These are phyloP conservation scores for Phaeolepiota aurea DNA, from an alignment of 768 basidiomycete genomes.

Conservation along the genomic window DNA sequence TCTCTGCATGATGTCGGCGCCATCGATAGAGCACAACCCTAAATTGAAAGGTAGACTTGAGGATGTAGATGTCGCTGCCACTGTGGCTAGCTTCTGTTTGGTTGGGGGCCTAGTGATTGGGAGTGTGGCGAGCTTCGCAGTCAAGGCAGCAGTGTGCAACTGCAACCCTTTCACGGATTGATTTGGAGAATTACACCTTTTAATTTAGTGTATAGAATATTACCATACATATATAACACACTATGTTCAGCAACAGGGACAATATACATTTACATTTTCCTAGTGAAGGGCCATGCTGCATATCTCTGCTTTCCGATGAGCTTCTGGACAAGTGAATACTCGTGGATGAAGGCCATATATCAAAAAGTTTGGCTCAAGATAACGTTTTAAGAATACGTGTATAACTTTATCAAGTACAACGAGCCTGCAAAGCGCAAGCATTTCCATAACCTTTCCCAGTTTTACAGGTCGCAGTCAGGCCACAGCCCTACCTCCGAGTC, in stretches of 20 bases:
- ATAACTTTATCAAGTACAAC: too few species aligned
- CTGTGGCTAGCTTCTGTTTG: conserved; percentile 69
- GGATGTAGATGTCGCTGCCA: conserved; percentile 82
- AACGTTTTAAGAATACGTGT: too few species aligned
- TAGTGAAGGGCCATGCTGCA: too few species aligned
- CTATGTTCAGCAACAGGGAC: not conserved
- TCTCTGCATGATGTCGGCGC: conserved; percentile 73
- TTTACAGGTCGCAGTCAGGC: too few species aligned
- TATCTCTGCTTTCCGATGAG: too few species aligned
- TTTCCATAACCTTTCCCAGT: too few species aligned
- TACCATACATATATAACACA: not conserved
- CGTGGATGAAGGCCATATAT: too few species aligned
- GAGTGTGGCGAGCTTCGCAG: conserved; percentile 75
- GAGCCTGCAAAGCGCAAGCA: too few species aligned
- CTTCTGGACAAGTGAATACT: too few species aligned
- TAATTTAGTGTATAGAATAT: not conserved
- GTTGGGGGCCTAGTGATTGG: conserved; percentile 71
- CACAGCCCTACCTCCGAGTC: too few species aligned
- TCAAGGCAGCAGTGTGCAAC: conserved; percentile 55
- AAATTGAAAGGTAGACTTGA: conserved; percentile 57
- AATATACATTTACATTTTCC: not conserved
- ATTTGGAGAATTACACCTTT: not conserved
- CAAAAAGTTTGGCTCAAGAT: too few species aligned
- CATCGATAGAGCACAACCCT: conserved; percentile 76
- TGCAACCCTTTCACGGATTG: conserved; percentile 62